phyloP scores from a whole-genome alignment of 2,329 filamentous ascomycete genomes.

The Arachnopeziza araneosa region DNA sequence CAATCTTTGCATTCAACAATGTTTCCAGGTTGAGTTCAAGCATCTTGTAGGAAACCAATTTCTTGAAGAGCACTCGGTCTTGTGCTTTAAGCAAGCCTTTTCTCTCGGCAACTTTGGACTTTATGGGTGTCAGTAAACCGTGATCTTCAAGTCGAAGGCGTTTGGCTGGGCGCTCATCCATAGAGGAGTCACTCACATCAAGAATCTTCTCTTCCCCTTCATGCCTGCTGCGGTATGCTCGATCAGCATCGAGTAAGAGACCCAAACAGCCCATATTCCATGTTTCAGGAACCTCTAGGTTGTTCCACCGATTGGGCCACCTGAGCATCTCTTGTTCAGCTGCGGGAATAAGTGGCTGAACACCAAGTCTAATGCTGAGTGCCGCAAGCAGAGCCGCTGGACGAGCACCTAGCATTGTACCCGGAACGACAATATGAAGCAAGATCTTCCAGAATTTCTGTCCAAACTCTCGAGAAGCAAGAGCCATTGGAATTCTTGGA shows the following conservation, averaged over 20 bases:
- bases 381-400: constrained; percentile 19
- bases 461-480: constrained; percentile 9
- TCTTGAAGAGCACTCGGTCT: constrained; percentile 11
- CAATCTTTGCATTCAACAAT: constrained; percentile 7
- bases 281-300: constrained; percentile 16
- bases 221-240: constrained; percentile 7
- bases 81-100: constrained; percentile 1
- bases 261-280: constrained; percentile 16
- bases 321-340: constrained; percentile 13
- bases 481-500: constrained; percentile 15
- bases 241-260: constrained; percentile 15
- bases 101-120: not conserved
- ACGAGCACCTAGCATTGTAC: constrained; percentile 17
- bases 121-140: not conserved
- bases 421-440: constrained; percentile 18
- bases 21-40: constrained; percentile 19
- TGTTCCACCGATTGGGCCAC: constrained; percentile 15
- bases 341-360: constrained; percentile 12
- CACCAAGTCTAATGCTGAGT: constrained; percentile 13
- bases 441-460: constrained; percentile 19
- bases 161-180: not conserved
- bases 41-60: constrained; percentile 16
- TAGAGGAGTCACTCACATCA: not conserved
- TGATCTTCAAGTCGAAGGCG: not conserved
- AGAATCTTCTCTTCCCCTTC: not conserved